phyloP scores from a whole-genome alignment of 306 rosid genomes.

The Trifolium subterraneum region DNA sequence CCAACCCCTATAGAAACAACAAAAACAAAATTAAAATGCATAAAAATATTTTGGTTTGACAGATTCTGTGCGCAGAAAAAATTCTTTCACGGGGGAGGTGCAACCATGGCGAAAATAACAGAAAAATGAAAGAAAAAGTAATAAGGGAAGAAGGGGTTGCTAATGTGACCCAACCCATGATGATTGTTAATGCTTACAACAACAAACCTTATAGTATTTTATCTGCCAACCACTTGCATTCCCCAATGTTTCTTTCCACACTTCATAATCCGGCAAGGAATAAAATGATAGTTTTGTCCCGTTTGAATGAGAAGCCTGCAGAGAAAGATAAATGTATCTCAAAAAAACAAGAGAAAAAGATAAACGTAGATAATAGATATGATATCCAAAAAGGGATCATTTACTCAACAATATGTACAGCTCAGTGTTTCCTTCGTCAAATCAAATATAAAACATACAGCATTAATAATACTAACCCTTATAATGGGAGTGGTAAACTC shows the following conservation, averaged over 20 bases:
- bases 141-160: no score
- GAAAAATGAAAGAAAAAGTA: neutral
- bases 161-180: no score
- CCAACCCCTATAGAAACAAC: constrained; percentile 69
- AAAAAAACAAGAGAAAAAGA: neutral
- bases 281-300: constrained; percentile 82
- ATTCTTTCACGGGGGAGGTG: neutral
- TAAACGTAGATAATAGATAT: neutral
- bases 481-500: constrained; percentile 95
- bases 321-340: neutral
- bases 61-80: no score
- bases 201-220: constrained; percentile 91
- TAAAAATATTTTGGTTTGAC: no score
- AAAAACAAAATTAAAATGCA: constrained; percentile 29
- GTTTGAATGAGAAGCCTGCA: constrained; percentile 75
- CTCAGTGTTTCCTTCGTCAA: neutral
- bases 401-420: neutral
- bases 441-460: neutral
- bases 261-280: constrained; percentile 82
- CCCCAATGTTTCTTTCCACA: constrained; percentile 80
- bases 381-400: neutral
- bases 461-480: constrained; percentile 63
- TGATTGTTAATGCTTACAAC: constrained; percentile 22
- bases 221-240: constrained; percentile 85
- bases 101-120: neutral